These are phyloP conservation scores for Boletus eberwhitei DNA, from an alignment of 768 basidiomycete species.

Conservation along the genomic window DNA sequence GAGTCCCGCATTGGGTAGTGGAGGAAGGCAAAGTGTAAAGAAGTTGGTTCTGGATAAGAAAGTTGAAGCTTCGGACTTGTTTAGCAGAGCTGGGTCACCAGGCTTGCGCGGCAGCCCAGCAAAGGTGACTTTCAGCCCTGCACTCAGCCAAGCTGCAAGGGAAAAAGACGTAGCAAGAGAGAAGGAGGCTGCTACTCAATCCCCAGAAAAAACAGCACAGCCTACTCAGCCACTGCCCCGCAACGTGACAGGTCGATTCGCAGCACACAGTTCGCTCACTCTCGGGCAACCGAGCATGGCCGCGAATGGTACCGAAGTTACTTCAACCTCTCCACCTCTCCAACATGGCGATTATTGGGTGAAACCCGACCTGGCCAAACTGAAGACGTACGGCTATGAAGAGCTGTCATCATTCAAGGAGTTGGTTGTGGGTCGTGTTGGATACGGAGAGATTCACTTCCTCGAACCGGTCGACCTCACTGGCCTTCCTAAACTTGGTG, in stretches of 20 bases:
- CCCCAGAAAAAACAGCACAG: constrained; percentile 14
- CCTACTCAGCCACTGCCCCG: constrained; percentile 37
- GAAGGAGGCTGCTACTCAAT: constrained; percentile 29
- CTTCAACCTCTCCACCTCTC: constrained; percentile 38
- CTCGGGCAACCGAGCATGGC: constrained; percentile 31
- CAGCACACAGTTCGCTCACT: constrained; percentile 34
- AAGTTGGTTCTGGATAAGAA: constrained; percentile 89
- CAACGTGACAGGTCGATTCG: constrained; percentile 40
- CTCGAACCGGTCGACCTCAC: constrained; percentile 83
- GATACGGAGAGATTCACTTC: constrained; percentile 86
- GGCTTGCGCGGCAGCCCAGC: constrained; percentile 25
- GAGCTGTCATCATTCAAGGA: constrained; percentile 70
- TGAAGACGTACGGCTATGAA: constrained; percentile 69
- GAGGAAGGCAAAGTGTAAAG: constrained; percentile 79
- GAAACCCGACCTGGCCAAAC: constrained; percentile 69
- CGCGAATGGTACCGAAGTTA: constrained; percentile 20
- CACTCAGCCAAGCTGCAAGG: constrained; percentile 68
- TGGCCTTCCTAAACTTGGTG: constrained; percentile 70
- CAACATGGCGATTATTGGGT: constrained; percentile 92
- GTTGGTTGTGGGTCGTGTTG: constrained; percentile 86
- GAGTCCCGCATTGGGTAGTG: constrained; percentile 67
- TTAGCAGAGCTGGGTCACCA: constrained; percentile 47
- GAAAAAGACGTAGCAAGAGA: constrained; percentile 60
- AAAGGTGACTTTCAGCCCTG: constrained; percentile 72
- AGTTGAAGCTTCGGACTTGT: constrained; percentile 68